These are phyloP conservation scores for Marasmius fiardii DNA, from an alignment of 1,284 basidiomycete species.

Conservation along the genomic window DNA sequence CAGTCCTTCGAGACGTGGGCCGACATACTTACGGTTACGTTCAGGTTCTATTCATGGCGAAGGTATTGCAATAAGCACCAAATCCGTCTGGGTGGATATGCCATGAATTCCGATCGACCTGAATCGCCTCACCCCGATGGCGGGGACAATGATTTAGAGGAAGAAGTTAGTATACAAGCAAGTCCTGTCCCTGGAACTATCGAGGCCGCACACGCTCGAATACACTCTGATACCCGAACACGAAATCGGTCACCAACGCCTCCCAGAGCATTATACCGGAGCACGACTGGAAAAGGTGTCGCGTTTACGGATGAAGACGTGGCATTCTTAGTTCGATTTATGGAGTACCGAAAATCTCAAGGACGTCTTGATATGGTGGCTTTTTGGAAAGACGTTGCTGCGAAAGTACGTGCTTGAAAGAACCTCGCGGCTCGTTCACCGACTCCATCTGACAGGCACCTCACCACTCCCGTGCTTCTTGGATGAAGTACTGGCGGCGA, in stretches of 20 bases:
- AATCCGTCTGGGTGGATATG: constrained; percentile 76
- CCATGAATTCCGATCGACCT: constrained; percentile 59
- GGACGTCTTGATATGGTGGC: constrained; percentile 74
- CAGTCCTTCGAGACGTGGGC: constrained; percentile 8
- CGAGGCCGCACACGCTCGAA: constrained; percentile 39
- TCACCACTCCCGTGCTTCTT: constrained; percentile 82
- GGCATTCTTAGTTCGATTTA: constrained; percentile 65
- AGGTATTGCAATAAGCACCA: constrained; percentile 86
- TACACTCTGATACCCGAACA: constrained; percentile 32
- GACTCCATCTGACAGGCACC: constrained; percentile 53
- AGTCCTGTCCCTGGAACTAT: constrained; percentile 44
- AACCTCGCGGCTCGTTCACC: not conserved
- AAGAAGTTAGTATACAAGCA: constrained; percentile 27
- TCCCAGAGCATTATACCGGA: constrained; percentile 69
- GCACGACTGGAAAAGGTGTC: constrained; percentile 82
- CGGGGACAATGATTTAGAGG: constrained; percentile 35
- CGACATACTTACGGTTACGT: constrained; percentile 8
- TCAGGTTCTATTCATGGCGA: constrained; percentile 83
- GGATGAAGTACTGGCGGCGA: constrained; percentile 86
- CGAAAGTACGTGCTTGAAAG: constrained; percentile 44
- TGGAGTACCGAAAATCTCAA: constrained; percentile 71
- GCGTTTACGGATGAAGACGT: constrained; percentile 81
- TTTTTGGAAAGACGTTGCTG: constrained; percentile 82
- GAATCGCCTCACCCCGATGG: constrained; percentile 37
- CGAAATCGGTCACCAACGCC: constrained; percentile 73